Percentiles rank a stretch among this genome's conserved stretches.
Conservation (phyloP, 1,284 basidiomycete species). For the Caloboletus firmus region DNA sequence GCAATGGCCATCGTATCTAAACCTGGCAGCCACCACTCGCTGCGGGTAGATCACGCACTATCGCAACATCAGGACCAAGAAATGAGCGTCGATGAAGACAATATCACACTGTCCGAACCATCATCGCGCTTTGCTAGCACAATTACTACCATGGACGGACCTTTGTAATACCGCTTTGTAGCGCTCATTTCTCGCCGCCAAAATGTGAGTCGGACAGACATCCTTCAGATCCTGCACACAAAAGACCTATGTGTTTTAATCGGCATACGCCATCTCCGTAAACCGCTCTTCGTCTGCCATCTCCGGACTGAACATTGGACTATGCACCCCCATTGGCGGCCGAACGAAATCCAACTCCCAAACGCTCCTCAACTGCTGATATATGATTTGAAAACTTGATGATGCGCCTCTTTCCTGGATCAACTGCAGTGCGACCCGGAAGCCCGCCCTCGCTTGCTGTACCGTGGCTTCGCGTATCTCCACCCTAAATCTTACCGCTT, state of each 20-base stretch:
- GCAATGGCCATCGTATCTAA: slow-evolving; percentile 51
- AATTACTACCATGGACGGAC: slow-evolving; percentile 45
- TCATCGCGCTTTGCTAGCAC: slow-evolving; percentile 42
- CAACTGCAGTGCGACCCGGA: slow-evolving; percentile 60
- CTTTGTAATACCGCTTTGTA: slow-evolving; percentile 15
- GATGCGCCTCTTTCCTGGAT: slow-evolving; percentile 85
- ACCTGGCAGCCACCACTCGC: slow-evolving; percentile 55
- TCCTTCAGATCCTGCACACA: slow-evolving; percentile 16
- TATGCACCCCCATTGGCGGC: slow-evolving; percentile 15
- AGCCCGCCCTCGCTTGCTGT: slow-evolving; percentile 48
- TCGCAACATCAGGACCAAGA: slow-evolving; percentile 20
- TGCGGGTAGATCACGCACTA: slow-evolving; percentile 18
- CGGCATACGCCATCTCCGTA: slow-evolving; percentile 27
- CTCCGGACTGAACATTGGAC: slow-evolving; percentile 24
- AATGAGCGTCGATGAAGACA: slow-evolving; percentile 37
- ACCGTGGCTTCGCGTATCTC: slow-evolving; percentile 57
- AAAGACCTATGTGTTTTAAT: slow-evolving; percentile 14
- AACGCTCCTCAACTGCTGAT: slow-evolving; percentile 61
- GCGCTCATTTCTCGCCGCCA: background rate
- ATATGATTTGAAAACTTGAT: slow-evolving; percentile 76
- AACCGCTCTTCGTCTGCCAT: slow-evolving; percentile 20
- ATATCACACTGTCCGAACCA: slow-evolving; percentile 35
- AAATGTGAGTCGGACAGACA: slow-evolving; percentile 12
- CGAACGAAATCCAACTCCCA: slow-evolving; percentile 63
- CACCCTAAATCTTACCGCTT: slow-evolving; percentile 75